phyloP scores from a whole-genome alignment of 805 yeast genomes.

The Limtongozyma cylindracea region DNA sequence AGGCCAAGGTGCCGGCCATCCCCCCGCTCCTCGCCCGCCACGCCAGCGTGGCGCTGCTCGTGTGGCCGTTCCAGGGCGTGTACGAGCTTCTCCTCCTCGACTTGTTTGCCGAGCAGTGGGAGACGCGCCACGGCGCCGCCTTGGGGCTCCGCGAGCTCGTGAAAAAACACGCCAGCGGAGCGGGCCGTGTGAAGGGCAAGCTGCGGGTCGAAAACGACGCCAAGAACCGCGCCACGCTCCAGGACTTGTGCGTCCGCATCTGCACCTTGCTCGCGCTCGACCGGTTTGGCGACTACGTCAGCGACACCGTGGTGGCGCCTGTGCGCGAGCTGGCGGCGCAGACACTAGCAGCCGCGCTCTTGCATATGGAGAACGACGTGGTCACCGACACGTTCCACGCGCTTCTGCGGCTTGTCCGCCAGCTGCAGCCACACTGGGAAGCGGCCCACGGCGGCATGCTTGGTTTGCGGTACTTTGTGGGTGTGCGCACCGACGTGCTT shows the following conservation, averaged over 20 bases:
- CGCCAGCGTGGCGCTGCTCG: slow-evolving; percentile 41
- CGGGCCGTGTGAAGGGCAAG: slow-evolving; percentile 56
- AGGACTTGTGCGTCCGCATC: slow-evolving; percentile 69
- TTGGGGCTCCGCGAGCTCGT: slow-evolving; percentile 76
- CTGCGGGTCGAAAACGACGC: slow-evolving; percentile 31
- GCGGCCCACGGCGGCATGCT: slow-evolving; percentile 96
- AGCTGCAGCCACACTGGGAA: slow-evolving; percentile 57
- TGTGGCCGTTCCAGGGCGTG: slow-evolving; percentile 91
- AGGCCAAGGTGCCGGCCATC: slow-evolving; percentile 38
- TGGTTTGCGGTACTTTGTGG: slow-evolving; percentile 77
- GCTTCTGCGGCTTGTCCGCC: slow-evolving; percentile 45
- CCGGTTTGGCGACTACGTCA: slow-evolving; percentile 88
- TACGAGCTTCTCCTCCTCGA: slow-evolving; percentile 62
- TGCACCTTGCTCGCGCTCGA: slow-evolving; percentile 78
- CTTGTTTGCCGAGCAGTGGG: slow-evolving; percentile 76
- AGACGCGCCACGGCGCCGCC: slow-evolving; percentile 86
- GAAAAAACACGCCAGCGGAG: slow-evolving; percentile 60
- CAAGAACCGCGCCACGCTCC: slow-evolving; percentile 45
- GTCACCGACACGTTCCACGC: slow-evolving; percentile 39
- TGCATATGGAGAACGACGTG: slow-evolving; percentile 38
- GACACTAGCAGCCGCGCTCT: slow-evolving; percentile 65
- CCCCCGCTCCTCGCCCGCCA: slow-evolving; percentile 49
- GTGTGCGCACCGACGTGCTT: slow-evolving; percentile 65
- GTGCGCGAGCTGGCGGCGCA: slow-evolving; percentile 95
- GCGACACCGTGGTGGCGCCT: slow-evolving; percentile 96